Evolutionary conservation across 2,329 filamentous ascomycete genomes (phyloP).

Genomic region (Allantophomopsis cytisporea): DNA sequence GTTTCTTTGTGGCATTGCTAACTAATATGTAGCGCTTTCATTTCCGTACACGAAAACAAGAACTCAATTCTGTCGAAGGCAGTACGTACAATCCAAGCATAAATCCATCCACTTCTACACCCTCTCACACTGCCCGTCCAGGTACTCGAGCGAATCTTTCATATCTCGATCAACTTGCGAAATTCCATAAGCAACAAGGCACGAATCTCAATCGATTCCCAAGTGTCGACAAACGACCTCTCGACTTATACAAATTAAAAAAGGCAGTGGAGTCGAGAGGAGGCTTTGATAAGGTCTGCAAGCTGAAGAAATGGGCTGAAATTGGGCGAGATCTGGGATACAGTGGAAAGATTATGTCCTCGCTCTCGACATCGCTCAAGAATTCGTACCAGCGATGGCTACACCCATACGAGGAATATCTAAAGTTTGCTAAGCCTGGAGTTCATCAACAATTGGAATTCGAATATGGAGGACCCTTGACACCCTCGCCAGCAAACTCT

Average conservation of each 20-base stretch:
- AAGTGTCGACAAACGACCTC: conserved; percentile 92
- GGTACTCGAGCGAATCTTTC: conserved; percentile 91
- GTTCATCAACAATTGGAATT: conserved; percentile 93
- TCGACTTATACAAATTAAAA: conserved; percentile 91
- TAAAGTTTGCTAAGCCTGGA: conserved; percentile 79
- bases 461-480: conserved; percentile 85
- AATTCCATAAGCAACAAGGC: conserved; percentile 95
- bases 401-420: conserved; percentile 90
- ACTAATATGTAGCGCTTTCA: conserved; percentile 59
- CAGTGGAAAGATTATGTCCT: conserved; percentile 99
- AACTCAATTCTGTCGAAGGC: conserved; percentile 96
- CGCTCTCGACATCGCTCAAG: conserved; percentile 90
- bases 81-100: conserved; percentile 41
- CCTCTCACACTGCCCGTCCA: conserved; percentile 20
- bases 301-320: conserved; percentile 97
- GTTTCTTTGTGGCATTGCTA: background rate
- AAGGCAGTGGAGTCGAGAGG: conserved; percentile 92
- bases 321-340: conserved; percentile 94
- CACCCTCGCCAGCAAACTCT: conserved; percentile 60
- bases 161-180: conserved; percentile 87
- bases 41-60: conserved; percentile 90
- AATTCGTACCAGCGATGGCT: conserved; percentile 98
- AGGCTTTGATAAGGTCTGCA: conserved; percentile 93
- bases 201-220: conserved; percentile 88
- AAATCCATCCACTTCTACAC: conserved; percentile 1